phyloP scores from a whole-genome alignment of 2,329 filamentous ascomycete species.

The Orbilia quercus region DNA sequence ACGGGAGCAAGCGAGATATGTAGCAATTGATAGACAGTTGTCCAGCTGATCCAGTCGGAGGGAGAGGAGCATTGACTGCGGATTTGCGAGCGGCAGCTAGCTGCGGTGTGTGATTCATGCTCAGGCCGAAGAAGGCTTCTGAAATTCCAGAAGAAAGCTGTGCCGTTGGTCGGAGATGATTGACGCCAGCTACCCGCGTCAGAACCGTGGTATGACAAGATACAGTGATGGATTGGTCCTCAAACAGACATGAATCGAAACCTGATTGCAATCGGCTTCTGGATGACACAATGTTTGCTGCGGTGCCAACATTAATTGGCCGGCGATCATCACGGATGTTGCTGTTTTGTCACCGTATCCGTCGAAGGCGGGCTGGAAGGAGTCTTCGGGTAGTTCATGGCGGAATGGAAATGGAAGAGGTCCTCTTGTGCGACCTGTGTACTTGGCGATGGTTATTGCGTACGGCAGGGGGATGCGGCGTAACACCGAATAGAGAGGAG shows the following conservation, averaged over 20 bases:
- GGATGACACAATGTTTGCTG: slow-evolving; percentile 3
- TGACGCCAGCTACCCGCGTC: background rate
- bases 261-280: background rate
- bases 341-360: background rate
- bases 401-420: background rate
- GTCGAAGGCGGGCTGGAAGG: background rate
- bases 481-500: slow-evolving; percentile 43
- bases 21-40: too few relatives aligned
- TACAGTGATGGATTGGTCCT: slow-evolving; percentile 1
- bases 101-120: background rate
- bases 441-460: background rate
- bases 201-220: slow-evolving; percentile 18
- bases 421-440: slow-evolving; percentile 13
- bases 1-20: too few relatives aligned
- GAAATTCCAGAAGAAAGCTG: slow-evolving; percentile 24
- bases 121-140: background rate
- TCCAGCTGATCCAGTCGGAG: too few relatives aligned
- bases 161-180: slow-evolving; percentile 15
- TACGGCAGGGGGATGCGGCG: slow-evolving; percentile 23
- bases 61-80: too few relatives aligned
- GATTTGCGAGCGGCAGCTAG: too few relatives aligned
- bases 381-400: too few relatives aligned
- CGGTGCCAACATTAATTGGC: slow-evolving; percentile 5
- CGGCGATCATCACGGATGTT: background rate
- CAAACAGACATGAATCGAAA: too few relatives aligned